Base-by-base conservation (phyloP, 2,329 filamentous ascomycete species). In the Clonostachys solani region DNA sequence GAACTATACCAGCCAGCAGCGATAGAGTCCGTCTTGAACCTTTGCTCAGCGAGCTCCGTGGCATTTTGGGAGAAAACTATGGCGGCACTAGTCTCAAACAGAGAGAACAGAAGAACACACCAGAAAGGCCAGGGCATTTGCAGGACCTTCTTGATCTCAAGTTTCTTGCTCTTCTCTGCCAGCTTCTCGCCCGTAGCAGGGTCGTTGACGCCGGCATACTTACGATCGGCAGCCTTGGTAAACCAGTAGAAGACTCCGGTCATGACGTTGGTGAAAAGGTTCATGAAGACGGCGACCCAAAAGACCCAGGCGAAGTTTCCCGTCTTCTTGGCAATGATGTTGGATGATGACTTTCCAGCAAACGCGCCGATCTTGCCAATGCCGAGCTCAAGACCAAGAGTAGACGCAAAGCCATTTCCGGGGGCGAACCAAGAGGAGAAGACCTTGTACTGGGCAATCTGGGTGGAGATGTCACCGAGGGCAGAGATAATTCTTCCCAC, bases 401-500 rank as follows among this genome's bases (percentile, higher is more conserved):
- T 83, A 0, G 77, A 78, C 0, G 78, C 79, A 57, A 83, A 83
- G 5, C 80, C 79, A 54, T 76, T 72, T 43, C 67, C 75, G 0
- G 80, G 80, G 1, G 78, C 68, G 48, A 83, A 83, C 79, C 79
- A 83, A 1, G 76, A 78, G 3, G 76, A 80, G 53, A 83, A 83
- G 49, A 83, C 73, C 51, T 81, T 80, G 57, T 82, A 83, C 56
- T 82, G 78, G 1, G 80, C 80, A 33, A 81, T 69, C 54, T 83
- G 78, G 0, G 80, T 83, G 0, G 80, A 75, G 38, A 81, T 79
- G 52, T 83, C 79, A 16, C 79, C 80, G 2, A 83, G 61, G 0
- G 78, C 71, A n/a, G 73, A 66, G 17, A 83, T 62, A 3, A 83
- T 65, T 38, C 71, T 63, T 2, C 77, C 79, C 16, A 66, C 71